Evolutionary conservation across 306 rosid species (phyloP), one percentile per base, ranked within the genome.

Genomic region (Malus asiatica): DNA sequence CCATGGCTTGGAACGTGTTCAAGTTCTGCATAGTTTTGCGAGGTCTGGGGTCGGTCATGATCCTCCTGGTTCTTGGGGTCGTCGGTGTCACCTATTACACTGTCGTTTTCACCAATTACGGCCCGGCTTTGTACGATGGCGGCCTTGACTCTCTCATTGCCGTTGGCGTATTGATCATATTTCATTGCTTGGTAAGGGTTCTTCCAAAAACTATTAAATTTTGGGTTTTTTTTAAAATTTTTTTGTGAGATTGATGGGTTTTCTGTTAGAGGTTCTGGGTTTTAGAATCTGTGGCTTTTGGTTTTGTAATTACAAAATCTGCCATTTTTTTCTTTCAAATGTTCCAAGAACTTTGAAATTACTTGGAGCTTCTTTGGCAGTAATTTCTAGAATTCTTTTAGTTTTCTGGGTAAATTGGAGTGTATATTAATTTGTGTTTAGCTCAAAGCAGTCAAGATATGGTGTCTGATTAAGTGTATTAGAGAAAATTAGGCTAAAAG

Each of bases 1-100:
- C 97, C 60, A 96, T 96, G 98, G 98, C 99, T 65, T 96, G 99
- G 99, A 96, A 96, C 74, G 98, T 96, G 84, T 96, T 96, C 91
- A 90, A 96, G 93, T 96, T 96, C 85, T 96, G 99, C 74, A 90
- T 97, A 57, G 99, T 94, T 80, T 83, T 96, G 29, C 90, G 99
- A 72, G 99, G 98, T 66, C 84, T 96, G 75, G 99, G 99, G 71
- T 96, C 99, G 83, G 93, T 96, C 86, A 96, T 96, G 97, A 92
- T 96, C 72, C 88, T 96, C 12, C 70, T 96, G 81, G 99, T 96
- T 66, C 99, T 96, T 65, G 99, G 99, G 40, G 99, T 96, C 9
- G 96, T 96, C 62, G 97, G 99, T 44, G 98, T 93, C 52, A 96
- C 98, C 58, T 96, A 96, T 67, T 96, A 96, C 83, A 97, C 96